Evolutionary conservation across 352 stramenopile species (phyloP), one percentile per base, ranked within the genome.

Genomic region (Halophytophthora batemanensis): DNA sequence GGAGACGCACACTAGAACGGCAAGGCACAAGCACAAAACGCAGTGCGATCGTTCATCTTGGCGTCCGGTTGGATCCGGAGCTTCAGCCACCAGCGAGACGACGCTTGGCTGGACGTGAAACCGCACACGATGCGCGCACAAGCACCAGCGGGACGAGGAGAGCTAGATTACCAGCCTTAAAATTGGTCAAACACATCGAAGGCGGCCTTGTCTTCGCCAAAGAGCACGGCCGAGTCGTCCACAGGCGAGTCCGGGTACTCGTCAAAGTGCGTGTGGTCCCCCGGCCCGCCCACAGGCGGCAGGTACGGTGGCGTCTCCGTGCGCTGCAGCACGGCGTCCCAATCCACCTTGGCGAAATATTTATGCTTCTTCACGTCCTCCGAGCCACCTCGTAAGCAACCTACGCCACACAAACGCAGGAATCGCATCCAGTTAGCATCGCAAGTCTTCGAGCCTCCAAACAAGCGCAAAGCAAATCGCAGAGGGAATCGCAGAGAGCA

Each of bases 261-360:
- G 61, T 98, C 91, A 65, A 98, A 98, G 81, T 98, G 92, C 63
- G 86, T 82, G 53, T 96, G 91, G 50, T 98, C 91, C 2, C 81
- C 84, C 2, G 86, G 82, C 3, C 86, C 86, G 1, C 73, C 66
- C 18, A 97, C 76, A 19, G 85, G 77, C 13, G 91, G 91, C 40
- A 96, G 46, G 50, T 97, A 97, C 47, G 86, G 86, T 46, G 90
- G 68, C 22, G 77, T 56, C 36, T 93, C 82, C 28, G 78, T 74
- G 48, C 76, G 74, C 42, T 83, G 58, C 37, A 93, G 80, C 47
- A 94, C 74, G 1, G 78, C 60, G 53, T 96, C 75, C 82, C 82
- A 97, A 59, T 96, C 77, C 35, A 95, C 71, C 50, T 82, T 90
- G 12, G 59, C 59, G 50, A 96, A 96, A 77, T 95, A 97, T 73